phyloP scores from a whole-genome alignment of 1,284 basidiomycete genomes.

The Moesziomyces sp. region DNA sequence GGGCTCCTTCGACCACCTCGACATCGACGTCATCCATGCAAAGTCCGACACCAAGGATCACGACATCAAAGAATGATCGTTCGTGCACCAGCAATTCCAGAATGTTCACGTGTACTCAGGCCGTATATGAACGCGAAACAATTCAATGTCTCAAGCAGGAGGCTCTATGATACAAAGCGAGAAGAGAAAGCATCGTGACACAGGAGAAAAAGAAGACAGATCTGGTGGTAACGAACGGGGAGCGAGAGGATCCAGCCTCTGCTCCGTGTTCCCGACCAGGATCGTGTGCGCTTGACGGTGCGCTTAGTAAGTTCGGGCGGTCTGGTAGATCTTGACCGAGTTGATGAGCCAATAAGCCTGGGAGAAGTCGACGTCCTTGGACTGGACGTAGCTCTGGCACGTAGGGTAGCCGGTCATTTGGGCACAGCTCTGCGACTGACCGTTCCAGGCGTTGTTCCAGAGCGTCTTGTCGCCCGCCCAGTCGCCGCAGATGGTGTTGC shows the following conservation, averaged over 20 bases:
- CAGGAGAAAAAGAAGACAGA: not conserved
- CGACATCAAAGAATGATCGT: not conserved
- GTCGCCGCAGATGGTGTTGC: conserved; percentile 52
- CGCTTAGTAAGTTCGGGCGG: conserved; percentile 18
- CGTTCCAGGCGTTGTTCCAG: conserved; percentile 38
- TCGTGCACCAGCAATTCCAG: not conserved
- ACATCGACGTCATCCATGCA: conserved; percentile 10
- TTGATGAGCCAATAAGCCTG: conserved; percentile 56
- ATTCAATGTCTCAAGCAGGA: not conserved
- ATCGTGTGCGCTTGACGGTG: not conserved
- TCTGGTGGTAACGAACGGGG: conserved; percentile 18
- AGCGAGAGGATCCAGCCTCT: conserved; percentile 3
- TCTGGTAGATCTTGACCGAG: conserved; percentile 53
- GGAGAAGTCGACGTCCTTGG: conserved; percentile 34
- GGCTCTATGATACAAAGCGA: conserved; percentile 8
- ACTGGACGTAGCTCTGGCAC: conserved; percentile 44
- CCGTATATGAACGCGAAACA: not conserved
- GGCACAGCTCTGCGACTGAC: conserved; percentile 46
- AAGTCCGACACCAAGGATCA: conserved; percentile 6
- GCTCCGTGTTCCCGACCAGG: conserved; percentile 17
- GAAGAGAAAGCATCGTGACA: not conserved
- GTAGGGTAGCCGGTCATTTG: conserved; percentile 35
- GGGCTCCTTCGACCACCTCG: conserved; percentile 18
- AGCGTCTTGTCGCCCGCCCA: conserved; percentile 41
- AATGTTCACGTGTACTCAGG: not conserved